These are phyloP conservation scores for Albugo laibachii DNA, from an alignment of 352 stramenopile genomes.

Conservation along the genomic window DNA sequence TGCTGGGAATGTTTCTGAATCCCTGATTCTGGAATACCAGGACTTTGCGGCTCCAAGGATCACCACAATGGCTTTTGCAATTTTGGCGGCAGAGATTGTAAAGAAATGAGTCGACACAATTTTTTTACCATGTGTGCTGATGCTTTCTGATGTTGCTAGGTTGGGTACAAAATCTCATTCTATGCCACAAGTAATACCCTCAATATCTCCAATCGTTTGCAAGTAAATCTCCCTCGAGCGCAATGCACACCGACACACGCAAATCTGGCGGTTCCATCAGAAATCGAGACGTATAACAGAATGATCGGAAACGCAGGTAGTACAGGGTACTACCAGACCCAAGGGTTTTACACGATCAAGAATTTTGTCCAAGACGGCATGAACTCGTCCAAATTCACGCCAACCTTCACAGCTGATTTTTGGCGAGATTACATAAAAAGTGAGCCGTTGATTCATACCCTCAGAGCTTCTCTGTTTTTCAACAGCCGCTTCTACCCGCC, in stretches of 20 bases:
- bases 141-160: not conserved
- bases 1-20: slow-evolving; percentile 7
- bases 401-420: slow-evolving; percentile 20
- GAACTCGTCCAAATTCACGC: slow-evolving; percentile 7
- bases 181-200: not conserved
- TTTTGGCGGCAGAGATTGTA: slow-evolving; percentile 27
- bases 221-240: not conserved
- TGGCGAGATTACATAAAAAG: slow-evolving; percentile 27
- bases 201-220: not conserved
- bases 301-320: slow-evolving; percentile 19
- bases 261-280: slow-evolving; percentile 27
- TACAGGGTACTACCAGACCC: slow-evolving; percentile 15
- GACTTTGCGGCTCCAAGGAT: slow-evolving; percentile 18
- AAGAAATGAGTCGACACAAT: not conserved
- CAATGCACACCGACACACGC: slow-evolving; percentile 21
- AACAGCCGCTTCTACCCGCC: slow-evolving; percentile 10
- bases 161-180: not conserved
- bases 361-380: slow-evolving; percentile 16
- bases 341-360: slow-evolving; percentile 19
- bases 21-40: slow-evolving; percentile 24
- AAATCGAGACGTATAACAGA: slow-evolving; percentile 11
- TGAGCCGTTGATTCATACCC: slow-evolving; percentile 14
- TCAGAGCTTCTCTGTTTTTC: slow-evolving; percentile 11
- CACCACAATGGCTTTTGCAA: slow-evolving; percentile 18
- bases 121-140: not conserved